Base-by-base conservation (phyloP, 2,329 filamentous ascomycete species). In the Emmonsiellopsis sp. region DNA sequence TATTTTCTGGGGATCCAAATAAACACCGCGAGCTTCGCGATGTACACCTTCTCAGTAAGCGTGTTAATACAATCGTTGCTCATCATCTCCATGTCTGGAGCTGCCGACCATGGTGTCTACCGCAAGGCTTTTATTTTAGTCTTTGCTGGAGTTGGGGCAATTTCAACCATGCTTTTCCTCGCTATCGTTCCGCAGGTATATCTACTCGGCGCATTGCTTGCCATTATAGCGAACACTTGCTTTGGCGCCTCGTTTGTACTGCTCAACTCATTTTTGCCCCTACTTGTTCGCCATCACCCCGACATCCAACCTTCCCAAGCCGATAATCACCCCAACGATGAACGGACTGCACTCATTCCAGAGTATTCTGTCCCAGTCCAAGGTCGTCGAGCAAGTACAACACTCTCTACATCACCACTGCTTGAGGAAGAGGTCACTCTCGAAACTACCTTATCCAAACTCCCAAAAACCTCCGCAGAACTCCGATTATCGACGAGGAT, bases 231-330 rank as follows among this genome's bases (percentile, higher is more conserved):
- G 37, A 97, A 97, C 67, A 94, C 89, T 1, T 92, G 89, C 44
- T 95, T 96, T 65, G 93, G 93, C 21, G 90, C 91, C 13, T 95
- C 90, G 0, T 97, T 95, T 68, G 93, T 98, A 2, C 78, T 98
- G 10, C 75, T 98, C 45, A 98, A 98, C 71, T 95, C 91, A 0
- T 98, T 96, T 63, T 75, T 98, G 43, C 93, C 93, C 0, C 76
- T 98, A 7, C 78, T 98, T 8, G 93, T 97, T 54, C 82, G 92
- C 46, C 84, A 95, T 65, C 90, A 97, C 68, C 85, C 87, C 9
- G 71, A 70, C 6, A 68, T 80, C 37, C 68, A 72, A 53, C 68
- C 68, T 43, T 58, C 54, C 21, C 53, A 58, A 11, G 42, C 42
- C 36, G 57, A 62, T 9, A 50, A 39, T 43, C 27, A 21, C 14